Percentiles rank a stretch among this genome's conserved stretches.
Evolutionary conservation across 257 asterid species (phyloP).

Genomic region (Solanum piurae): DNA sequence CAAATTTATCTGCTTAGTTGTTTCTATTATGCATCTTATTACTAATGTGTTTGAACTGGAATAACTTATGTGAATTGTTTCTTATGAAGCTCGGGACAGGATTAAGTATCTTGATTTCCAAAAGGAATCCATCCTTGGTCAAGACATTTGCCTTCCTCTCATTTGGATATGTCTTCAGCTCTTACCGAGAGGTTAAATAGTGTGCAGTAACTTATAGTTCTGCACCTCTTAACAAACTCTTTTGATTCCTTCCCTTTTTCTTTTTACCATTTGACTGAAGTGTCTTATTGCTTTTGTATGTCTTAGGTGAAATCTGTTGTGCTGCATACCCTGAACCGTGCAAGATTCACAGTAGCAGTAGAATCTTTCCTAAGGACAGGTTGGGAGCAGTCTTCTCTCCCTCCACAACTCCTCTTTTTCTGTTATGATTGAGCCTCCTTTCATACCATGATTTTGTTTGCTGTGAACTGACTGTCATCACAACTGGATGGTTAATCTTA

Average conservation of each 20-base stretch:
- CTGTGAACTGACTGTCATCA: neutral
- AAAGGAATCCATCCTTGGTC: constrained; percentile 81
- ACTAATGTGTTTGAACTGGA: neutral
- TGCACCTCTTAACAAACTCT: neutral
- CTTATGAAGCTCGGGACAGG: constrained; percentile 92
- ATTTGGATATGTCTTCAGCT: constrained; percentile 88
- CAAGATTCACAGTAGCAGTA: constrained; percentile 92
- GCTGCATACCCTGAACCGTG: constrained; percentile 82
- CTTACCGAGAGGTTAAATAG: constrained; percentile 78
- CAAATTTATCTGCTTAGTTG: neutral
- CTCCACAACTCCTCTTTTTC: neutral
- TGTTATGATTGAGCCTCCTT: neutral
- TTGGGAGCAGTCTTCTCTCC: constrained; percentile 4
- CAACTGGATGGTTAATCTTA: neutral
- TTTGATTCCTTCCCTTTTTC: neutral
- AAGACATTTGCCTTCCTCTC: constrained; percentile 78
- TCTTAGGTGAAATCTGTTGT: constrained; percentile 90
- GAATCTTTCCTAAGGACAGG: constrained; percentile 93
- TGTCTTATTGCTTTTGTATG: neutral
- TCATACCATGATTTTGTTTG: neutral
- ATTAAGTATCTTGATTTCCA: constrained; percentile 75
- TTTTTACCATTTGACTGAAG: neutral
- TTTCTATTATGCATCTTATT: neutral
- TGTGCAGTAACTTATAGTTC: constrained; percentile 1
- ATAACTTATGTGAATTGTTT: constrained; percentile 15